Conservation (phyloP, 495 filamentous ascomycete genomes). For the Astrocystis sublimbata region DNA sequence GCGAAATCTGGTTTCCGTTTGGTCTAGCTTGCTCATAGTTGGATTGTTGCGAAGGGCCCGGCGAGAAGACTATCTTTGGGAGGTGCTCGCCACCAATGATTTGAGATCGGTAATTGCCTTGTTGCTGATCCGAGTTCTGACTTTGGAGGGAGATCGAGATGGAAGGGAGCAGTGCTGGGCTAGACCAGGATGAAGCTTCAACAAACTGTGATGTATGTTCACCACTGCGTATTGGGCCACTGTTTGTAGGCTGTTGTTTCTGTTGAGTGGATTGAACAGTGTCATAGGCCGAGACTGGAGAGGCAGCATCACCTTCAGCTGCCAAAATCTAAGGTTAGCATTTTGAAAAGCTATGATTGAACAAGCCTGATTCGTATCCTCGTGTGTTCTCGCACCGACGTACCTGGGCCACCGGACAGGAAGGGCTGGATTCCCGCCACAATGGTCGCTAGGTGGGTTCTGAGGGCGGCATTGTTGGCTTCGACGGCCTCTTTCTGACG, state of each 20-base stretch:
- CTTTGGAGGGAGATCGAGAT: not conserved
- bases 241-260: conserved; percentile 26
- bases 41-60: conserved; percentile 49
- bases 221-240: conserved; percentile 38
- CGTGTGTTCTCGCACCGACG: conserved; percentile 24
- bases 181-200: conserved; percentile 31
- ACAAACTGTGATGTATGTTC: conserved; percentile 39
- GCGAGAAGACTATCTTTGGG: conserved; percentile 67
- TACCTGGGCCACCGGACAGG: conserved; percentile 26
- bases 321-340: conserved; percentile 14
- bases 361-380: conserved; percentile 1
- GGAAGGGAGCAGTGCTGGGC: conserved; percentile 18
- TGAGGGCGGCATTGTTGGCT: conserved; percentile 70
- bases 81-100: conserved; percentile 62
- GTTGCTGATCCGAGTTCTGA: conserved; percentile 49
- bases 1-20: conserved; percentile 41
- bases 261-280: conserved; percentile 15
- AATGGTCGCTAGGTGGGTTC: conserved; percentile 58
- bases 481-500: conserved; percentile 68
- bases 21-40: conserved; percentile 37
- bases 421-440: conserved; percentile 67
- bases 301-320: conserved; percentile 25
- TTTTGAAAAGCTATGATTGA: not conserved
- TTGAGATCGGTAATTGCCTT: conserved; percentile 59
- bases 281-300: conserved; percentile 21